phyloP scores from a whole-genome alignment of 306 rosid species.

The Betula pendula region DNA sequence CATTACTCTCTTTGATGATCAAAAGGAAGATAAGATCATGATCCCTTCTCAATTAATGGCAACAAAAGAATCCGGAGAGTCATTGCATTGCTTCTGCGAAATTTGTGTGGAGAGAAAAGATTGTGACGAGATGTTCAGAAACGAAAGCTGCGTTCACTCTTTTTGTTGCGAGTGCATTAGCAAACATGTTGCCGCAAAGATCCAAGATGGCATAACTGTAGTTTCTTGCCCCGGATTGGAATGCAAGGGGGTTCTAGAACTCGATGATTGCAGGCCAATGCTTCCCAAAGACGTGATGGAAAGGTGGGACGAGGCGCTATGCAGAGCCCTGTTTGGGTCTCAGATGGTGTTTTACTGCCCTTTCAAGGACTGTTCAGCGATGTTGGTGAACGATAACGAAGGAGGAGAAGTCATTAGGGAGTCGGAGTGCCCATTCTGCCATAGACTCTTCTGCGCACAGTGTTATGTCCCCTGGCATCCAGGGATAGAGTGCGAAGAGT shows the following conservation, averaged over 20 bases:
- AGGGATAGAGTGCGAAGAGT: constrained; percentile 45
- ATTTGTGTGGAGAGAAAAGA: constrained; percentile 46
- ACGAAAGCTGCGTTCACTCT: constrained; percentile 41
- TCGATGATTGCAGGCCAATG: constrained; percentile 42
- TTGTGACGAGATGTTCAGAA: constrained; percentile 35
- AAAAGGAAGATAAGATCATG: neutral
- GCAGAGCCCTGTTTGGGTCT: constrained; percentile 37
- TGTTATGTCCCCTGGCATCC: constrained; percentile 68
- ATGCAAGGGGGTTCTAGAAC: constrained; percentile 41
- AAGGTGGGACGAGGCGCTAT: constrained; percentile 45
- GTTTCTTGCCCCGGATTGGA: constrained; percentile 55
- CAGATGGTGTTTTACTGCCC: constrained; percentile 57
- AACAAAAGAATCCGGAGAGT: neutral
- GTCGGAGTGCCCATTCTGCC: constrained; percentile 58
- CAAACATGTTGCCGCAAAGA: constrained; percentile 52
- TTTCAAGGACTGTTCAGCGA: constrained; percentile 55
- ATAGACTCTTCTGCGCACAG: constrained; percentile 61
- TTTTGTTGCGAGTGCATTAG: constrained; percentile 51
- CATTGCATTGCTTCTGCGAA: constrained; percentile 35
- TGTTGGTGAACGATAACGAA: constrained; percentile 30
- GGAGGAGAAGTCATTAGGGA: constrained; percentile 21
- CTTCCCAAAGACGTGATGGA: constrained; percentile 47
- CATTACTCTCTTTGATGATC: constrained; percentile 21
- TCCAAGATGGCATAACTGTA: constrained; percentile 37
- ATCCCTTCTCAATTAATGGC: constrained; percentile 8